Conservation (phyloP, 1,284 basidiomycete species). For the Cutaneotrichosporon cavernicola region DNA sequence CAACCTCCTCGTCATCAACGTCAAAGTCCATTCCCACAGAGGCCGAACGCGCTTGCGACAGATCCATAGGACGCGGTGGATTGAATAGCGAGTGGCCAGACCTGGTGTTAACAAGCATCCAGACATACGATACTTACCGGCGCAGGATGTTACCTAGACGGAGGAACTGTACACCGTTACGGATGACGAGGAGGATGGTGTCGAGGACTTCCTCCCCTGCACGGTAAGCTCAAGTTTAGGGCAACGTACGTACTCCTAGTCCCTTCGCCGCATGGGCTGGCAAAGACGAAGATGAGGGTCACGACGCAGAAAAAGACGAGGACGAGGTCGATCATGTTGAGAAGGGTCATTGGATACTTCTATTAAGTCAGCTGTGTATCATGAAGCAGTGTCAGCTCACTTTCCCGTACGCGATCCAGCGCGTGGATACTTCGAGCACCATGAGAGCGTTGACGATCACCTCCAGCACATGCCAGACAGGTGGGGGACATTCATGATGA, state of each 20-base stretch:
- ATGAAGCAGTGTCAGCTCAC: constrained; percentile 53
- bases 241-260: constrained; percentile 39
- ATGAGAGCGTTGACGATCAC: constrained; percentile 85
- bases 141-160: constrained; percentile 84
- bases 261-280: constrained; percentile 54
- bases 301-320: constrained; percentile 81
- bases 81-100: constrained; percentile 92
- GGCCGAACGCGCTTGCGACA: constrained; percentile 57
- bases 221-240: neutral
- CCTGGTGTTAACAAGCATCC: constrained; percentile 54
- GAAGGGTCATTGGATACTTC: constrained; percentile 94
- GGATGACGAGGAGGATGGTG: constrained; percentile 79
- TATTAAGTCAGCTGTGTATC: constrained; percentile 44
- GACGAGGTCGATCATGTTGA: constrained; percentile 81
- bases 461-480: constrained; percentile 83
- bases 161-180: constrained; percentile 87
- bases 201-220: constrained; percentile 89
- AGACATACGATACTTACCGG: constrained; percentile 62
- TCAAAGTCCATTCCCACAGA: constrained; percentile 61
- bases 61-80: constrained; percentile 85
- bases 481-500: constrained; percentile 48
- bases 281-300: constrained; percentile 79
- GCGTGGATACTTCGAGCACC: constrained; percentile 85
- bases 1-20: constrained; percentile 61
- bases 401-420: constrained; percentile 83